Base-by-base conservation (phyloP, 176 grass and related monocot genomes). In the Oryza nivara region DNA sequence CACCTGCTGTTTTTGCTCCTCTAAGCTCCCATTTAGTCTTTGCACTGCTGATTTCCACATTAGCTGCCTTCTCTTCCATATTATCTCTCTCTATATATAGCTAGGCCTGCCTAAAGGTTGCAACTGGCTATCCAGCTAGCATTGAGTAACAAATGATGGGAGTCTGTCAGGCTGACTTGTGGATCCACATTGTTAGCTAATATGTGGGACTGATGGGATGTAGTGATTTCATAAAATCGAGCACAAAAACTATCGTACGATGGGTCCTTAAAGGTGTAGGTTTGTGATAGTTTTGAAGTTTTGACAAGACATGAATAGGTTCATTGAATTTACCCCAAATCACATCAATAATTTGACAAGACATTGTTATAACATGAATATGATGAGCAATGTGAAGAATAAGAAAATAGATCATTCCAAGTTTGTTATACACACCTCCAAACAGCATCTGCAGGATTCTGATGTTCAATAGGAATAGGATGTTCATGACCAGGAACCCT, bases 351-450 rank as follows among this genome's bases (percentile, higher is more conserved):
- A 73, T 23, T 32, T 32, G 30, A 32, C 30, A 32, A 32, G 52
- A 84, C 80, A 79, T 83, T 81, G 73, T 30, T 75, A 58, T 70
- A 28, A 70, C 22, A 51, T 19, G 25, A 19, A 70, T 72, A 49
- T 26, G 69, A 15, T 48, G 49, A 41, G 25, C 40, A 77, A 44
- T 2, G 9, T 6, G 38, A 72, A 77, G 9, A 77, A 25, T 25
- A 70, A 40, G 32, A 69, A n/a, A 70, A 56, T 44, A 35, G 30
- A 72, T 32, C 23, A 38, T 70, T 73, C 11, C 30, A 63, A 70
- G 43, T 26, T 73, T 52, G 40, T n/a, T 2, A 88, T 79, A 67
- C 75, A 36, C 71, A 99, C 96, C 96, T 96, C 97, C 93, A 99
- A 81, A 91, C 78, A 80, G 88, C 72, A 89, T 95, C 89, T 84